phyloP scores from a whole-genome alignment of 2,329 filamentous ascomycete species.

The Aurifilum marmelostoma region DNA sequence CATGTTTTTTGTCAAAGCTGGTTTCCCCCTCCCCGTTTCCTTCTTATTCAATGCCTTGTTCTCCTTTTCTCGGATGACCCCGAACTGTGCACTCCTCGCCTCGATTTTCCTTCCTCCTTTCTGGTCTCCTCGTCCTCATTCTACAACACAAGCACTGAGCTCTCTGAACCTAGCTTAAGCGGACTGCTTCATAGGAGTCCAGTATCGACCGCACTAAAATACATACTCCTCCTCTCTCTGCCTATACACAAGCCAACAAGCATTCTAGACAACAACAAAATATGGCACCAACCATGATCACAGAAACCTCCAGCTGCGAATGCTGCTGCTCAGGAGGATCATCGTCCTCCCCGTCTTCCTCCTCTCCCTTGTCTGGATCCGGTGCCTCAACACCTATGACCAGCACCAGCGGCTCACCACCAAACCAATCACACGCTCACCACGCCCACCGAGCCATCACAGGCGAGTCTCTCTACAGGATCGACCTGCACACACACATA shows the following conservation, averaged over 20 bases:
- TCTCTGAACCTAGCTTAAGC: too few species aligned
- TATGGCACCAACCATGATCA: conserved; percentile 24
- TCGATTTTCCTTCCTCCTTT: neutral
- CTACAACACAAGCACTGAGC: neutral
- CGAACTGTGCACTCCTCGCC: neutral
- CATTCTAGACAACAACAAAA: neutral
- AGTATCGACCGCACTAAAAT: too few species aligned
- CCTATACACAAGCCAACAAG: too few species aligned
- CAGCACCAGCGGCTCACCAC: conserved; percentile 28
- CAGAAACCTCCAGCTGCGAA: conserved; percentile 19
- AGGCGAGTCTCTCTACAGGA: conserved; percentile 37
- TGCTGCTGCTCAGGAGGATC: conserved; percentile 24
- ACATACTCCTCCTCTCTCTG: too few species aligned
- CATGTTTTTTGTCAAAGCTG: neutral
- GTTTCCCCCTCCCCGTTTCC: neutral
- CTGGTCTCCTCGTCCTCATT: neutral
- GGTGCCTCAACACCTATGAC: conserved; percentile 26
- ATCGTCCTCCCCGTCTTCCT: conserved; percentile 14
- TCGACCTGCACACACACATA: conserved; percentile 44
- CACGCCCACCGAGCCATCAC: conserved; percentile 21
- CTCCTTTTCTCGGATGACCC: neutral
- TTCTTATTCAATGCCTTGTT: too few species aligned
- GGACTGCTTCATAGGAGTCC: too few species aligned
- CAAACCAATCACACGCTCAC: conserved; percentile 17
- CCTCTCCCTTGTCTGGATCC: conserved; percentile 16